Conservation (phyloP, 2,329 filamentous ascomycete genomes). For the Fusarium heterosporum region DNA sequence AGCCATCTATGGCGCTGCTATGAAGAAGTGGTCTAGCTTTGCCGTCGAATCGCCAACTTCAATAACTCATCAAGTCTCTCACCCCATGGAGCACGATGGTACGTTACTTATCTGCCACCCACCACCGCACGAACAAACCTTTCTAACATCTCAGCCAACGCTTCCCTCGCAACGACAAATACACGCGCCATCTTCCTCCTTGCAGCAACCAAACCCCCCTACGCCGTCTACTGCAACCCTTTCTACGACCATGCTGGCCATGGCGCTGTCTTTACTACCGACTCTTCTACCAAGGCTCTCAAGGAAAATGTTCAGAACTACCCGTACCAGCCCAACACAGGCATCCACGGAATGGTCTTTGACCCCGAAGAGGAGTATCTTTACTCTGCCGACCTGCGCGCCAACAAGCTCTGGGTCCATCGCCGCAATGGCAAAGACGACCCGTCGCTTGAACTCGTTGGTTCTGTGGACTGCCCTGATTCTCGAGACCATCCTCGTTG, state of each 20-base stretch:
- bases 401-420: constrained; percentile 88
- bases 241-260: constrained; percentile 89
- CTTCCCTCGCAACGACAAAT: constrained; percentile 77
- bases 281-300: constrained; percentile 65
- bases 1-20: constrained; percentile 87
- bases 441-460: constrained; percentile 70
- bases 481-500: constrained; percentile 84
- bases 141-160: constrained; percentile 64
- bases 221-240: constrained; percentile 88
- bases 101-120: constrained; percentile 49
- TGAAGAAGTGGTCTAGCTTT: constrained; percentile 94
- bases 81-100: constrained; percentile 82
- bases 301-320: constrained; percentile 77
- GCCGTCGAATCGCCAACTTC: constrained; percentile 79
- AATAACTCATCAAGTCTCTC: constrained; percentile 79
- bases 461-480: constrained; percentile 77
- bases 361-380: constrained; percentile 79
- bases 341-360: constrained; percentile 86
- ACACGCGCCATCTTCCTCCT: constrained; percentile 92
- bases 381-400: constrained; percentile 82
- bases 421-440: constrained; percentile 66
- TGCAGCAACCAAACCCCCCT: constrained; percentile 80
- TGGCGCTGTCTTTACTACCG: constrained; percentile 79
- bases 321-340: constrained; percentile 75
- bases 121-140: not conserved